Conservation (phyloP, 345 rosid species). For the Ceriops tagal region DNA sequence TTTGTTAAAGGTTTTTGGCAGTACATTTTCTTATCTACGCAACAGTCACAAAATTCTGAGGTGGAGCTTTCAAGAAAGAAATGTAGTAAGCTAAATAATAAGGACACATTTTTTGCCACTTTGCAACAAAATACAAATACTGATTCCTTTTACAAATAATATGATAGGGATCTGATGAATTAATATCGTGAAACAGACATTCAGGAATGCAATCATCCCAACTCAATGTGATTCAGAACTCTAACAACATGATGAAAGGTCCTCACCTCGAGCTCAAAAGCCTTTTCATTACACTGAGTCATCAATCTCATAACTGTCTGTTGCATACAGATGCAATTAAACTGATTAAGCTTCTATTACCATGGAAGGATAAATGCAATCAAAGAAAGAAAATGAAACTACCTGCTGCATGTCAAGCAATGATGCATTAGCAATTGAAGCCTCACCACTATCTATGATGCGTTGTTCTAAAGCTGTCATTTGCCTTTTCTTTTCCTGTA, state of each 20-base stretch:
- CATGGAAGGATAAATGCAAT: not conserved
- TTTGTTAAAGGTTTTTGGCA: too few relatives aligned
- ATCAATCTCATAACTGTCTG: slow-evolving; percentile 90
- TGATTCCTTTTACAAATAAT: too few relatives aligned
- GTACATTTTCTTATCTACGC: too few relatives aligned
- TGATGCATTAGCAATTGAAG: slow-evolving; percentile 87
- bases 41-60: too few relatives aligned
- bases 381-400: slow-evolving; percentile 16
- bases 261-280: slow-evolving; percentile 94
- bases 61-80: too few relatives aligned
- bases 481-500: slow-evolving; percentile 88
- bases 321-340: slow-evolving; percentile 24
- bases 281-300: slow-evolving; percentile 92
- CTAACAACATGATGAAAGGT: slow-evolving; percentile 2
- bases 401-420: slow-evolving; percentile 98
- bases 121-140: too few relatives aligned
- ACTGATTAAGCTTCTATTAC: slow-evolving; percentile 11
- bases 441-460: slow-evolving; percentile 89
- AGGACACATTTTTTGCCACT: too few relatives aligned
- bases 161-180: too few relatives aligned
- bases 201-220: not conserved
- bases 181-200: not conserved
- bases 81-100: too few relatives aligned
- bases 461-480: slow-evolving; percentile 79
- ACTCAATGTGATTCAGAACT: not conserved